phyloP scores from a whole-genome alignment of 1,139 yeast genomes.

The Suhomyces chickasaworum region DNA sequence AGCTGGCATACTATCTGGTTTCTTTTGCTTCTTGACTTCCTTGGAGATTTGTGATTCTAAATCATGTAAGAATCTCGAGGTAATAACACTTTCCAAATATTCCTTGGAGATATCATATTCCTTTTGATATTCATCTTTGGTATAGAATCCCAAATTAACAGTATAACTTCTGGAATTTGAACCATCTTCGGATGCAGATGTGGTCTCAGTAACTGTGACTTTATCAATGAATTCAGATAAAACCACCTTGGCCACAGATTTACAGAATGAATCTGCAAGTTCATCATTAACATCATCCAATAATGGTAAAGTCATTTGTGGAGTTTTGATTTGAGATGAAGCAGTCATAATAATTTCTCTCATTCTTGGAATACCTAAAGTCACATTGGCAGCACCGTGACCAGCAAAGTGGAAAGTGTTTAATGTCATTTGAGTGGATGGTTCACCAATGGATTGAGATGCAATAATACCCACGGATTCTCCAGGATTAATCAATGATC shows the following conservation, averaged over 20 bases:
- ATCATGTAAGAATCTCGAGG: slow-evolving; percentile 62
- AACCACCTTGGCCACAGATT: slow-evolving; percentile 80
- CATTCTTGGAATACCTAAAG: slow-evolving; percentile 99
- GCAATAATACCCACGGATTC: slow-evolving; percentile 99
- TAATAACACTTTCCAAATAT: slow-evolving; percentile 72
- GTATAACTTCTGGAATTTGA: slow-evolving; percentile 70
- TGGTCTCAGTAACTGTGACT: slow-evolving; percentile 86
- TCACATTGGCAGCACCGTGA: slow-evolving; percentile 99
- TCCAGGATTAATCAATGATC: slow-evolving; percentile 92
- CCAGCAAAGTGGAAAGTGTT: slow-evolving; percentile 99
- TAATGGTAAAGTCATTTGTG: slow-evolving; percentile 95
- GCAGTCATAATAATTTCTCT: slow-evolving; percentile 99
- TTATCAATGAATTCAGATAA: slow-evolving; percentile 88
- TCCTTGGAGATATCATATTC: slow-evolving; percentile 87
- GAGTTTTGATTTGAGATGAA: slow-evolving; percentile 90
- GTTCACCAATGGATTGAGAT: slow-evolving; percentile 98
- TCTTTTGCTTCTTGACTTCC: slow-evolving; percentile 83
- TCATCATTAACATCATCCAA: slow-evolving; percentile 76
- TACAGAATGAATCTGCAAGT: slow-evolving; percentile 91
- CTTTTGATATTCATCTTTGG: slow-evolving; percentile 72
- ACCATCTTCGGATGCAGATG: slow-evolving; percentile 55
- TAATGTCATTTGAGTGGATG: slow-evolving; percentile 98
- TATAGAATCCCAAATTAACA: slow-evolving; percentile 74
- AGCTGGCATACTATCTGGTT: slow-evolving; percentile 55
- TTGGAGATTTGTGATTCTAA: slow-evolving; percentile 74